Conservation (phyloP, 352 stramenopile genomes). For the Pythium graminicola region DNA sequence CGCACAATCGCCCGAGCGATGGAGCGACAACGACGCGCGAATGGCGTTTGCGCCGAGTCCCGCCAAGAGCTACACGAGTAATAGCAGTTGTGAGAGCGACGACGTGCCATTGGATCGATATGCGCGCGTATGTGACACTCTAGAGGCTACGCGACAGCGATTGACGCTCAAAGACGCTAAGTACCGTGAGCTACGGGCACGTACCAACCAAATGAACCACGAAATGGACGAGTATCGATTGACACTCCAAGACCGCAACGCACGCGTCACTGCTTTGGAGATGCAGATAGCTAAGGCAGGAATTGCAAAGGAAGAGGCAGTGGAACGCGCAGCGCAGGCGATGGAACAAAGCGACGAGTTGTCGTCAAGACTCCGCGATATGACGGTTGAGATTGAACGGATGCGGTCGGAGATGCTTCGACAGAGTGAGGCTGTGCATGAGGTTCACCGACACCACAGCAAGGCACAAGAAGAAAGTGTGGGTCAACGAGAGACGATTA, state of each 20-base stretch:
- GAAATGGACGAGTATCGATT: constrained; percentile 10
- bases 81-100: constrained; percentile 8
- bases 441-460: constrained; percentile 11
- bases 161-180: constrained; percentile 32
- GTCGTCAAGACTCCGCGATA: constrained; percentile 2
- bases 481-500: neutral
- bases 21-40: neutral
- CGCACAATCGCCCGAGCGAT: neutral
- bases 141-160: constrained; percentile 30
- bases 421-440: neutral
- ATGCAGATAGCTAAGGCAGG: constrained; percentile 20
- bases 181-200: constrained; percentile 28
- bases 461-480: neutral
- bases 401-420: constrained; percentile 15
- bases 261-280: constrained; percentile 12
- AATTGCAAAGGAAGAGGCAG: constrained; percentile 25
- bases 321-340: constrained; percentile 36
- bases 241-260: constrained; percentile 2
- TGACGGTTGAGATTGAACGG: neutral
- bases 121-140: constrained; percentile 34
- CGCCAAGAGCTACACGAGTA: constrained; percentile 7
- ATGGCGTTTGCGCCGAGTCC: constrained; percentile 7
- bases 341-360: constrained; percentile 28
- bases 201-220: constrained; percentile 16
- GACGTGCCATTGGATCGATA: constrained; percentile 35